Base-by-base conservation (phyloP, 768 basidiomycete species). In the Chiua virens region DNA sequence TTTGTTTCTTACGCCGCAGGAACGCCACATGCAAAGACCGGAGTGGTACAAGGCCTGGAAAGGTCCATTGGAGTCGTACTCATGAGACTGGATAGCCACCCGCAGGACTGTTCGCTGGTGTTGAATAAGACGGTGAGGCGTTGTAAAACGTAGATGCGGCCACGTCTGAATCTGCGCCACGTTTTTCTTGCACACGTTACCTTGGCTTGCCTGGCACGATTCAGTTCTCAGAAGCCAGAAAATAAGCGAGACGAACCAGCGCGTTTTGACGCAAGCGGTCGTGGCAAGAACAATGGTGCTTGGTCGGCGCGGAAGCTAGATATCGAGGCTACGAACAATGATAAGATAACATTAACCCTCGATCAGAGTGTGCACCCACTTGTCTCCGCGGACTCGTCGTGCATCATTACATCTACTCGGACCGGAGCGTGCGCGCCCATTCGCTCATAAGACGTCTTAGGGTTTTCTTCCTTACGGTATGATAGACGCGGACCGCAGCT, bases 261-360 rank as follows among this genome's bases (percentile, higher is more conserved):
- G 34, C 53, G 9, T 27, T 28, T 11, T 28, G 42, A 25, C 15
- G 18, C 25, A 13, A 38, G 40, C 15, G 27, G 21, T 42, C n/a
- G 37, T 22, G 20, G 27, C 23, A 55, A 15, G 30, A 32, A 20
- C 38, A 23, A 44, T 38, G 65, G 65, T 42, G 50, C 48, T 57
- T 64, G 54, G 39, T 49, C 55, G 65, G 64, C 53, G 42, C 59
- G 62, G 50, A 51, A 17, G 38, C 17, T 15, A 7, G 34, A 27
- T n/a, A 30, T 55, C 20, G 44, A 50, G 15, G 37, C 53, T 27
- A 14, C 39, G 42, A 54, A 53, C 34, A 17, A 45, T 44, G 63
- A 66, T 66, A 66, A 63, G 63, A 65, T 65, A 62, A 44, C 49
- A 48, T 45, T 51, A 46, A 35, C 27, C 47, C 42, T 56, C 43